A percentile compares a stretch with the other conserved stretches of the same genome.
Evolutionary conservation across 1,284 basidiomycete genomes (phyloP).

Genomic region (Malassezia sp.): DNA sequence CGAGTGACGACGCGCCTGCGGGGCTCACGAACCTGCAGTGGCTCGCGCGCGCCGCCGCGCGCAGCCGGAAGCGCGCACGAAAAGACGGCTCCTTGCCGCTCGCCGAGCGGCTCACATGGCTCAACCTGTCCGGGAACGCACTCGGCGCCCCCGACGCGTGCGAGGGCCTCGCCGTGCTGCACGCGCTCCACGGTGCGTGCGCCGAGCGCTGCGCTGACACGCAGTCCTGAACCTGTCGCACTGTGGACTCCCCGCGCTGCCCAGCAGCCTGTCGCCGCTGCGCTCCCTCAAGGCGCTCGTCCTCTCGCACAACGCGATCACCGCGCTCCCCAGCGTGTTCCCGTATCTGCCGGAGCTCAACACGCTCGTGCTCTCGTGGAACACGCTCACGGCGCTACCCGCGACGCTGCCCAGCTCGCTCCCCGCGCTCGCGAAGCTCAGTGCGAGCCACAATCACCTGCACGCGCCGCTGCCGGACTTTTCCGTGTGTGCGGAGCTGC

Average conservation of each 20-base stretch:
- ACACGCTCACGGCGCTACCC: constrained; percentile 26
- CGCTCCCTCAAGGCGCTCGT: constrained; percentile 33
- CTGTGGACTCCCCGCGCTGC: constrained; percentile 21
- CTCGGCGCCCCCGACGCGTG: constrained; percentile 12
- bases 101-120: constrained; percentile 17
- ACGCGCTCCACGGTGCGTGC: constrained; percentile 6
- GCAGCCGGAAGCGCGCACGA: constrained; percentile 19
- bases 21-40: constrained; percentile 24
- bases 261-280: constrained; percentile 20
- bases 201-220: background rate
- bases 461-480: constrained; percentile 29
- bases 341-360: constrained; percentile 42
- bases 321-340: constrained; percentile 16
- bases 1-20: constrained; percentile 20
- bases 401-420: constrained; percentile 27
- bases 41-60: constrained; percentile 25
- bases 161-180: constrained; percentile 7
- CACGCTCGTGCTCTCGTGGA: constrained; percentile 41
- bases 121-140: constrained; percentile 18
- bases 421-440: constrained; percentile 37
- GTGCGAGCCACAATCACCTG: constrained; percentile 31
- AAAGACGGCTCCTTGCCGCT: constrained; percentile 5
- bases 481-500: constrained; percentile 25
- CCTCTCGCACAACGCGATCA: constrained; percentile 31
- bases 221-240: constrained; percentile 29